Evolutionary conservation across 192 early-diverging fungal genomes (phyloP).

Genomic region (Linnemannia exigua): DNA sequence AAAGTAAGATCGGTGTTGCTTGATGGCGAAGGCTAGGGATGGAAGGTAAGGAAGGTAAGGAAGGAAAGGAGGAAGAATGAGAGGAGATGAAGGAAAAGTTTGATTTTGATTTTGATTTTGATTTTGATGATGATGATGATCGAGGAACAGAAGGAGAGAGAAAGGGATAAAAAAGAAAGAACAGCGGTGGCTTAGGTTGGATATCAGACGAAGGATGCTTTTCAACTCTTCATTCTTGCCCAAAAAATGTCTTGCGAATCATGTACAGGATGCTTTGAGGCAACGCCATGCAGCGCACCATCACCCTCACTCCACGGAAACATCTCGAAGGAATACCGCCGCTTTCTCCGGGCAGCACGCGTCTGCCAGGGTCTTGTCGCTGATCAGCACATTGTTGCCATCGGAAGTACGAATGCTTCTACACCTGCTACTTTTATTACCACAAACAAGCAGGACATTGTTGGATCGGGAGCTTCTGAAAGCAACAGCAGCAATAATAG

Average conservation of each 20-base stretch:
- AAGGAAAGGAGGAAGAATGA: not conserved
- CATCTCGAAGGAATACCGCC: slow-evolving; percentile 50
- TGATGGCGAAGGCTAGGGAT: too few relatives aligned
- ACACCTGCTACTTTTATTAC: too few relatives aligned
- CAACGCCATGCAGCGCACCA: slow-evolving; percentile 44
- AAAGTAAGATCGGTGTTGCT: too few relatives aligned
- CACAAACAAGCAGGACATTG: not conserved
- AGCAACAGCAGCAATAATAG: not conserved
- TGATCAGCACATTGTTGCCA: not conserved
- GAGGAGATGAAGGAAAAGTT: not conserved
- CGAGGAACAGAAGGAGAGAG: not conserved
- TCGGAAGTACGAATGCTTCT: too few relatives aligned
- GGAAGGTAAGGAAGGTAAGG: not conserved
- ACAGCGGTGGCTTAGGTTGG: not conserved
- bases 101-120: too few relatives aligned
- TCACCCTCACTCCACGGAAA: slow-evolving; percentile 37
- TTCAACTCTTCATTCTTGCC: not conserved
- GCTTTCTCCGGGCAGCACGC: slow-evolving; percentile 34
- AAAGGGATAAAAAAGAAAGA: not conserved
- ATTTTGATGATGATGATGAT: too few relatives aligned
- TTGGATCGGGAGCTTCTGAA: not conserved
- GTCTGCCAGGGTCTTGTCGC: slow-evolving; percentile 2
- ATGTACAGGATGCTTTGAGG: slow-evolving; percentile 52
- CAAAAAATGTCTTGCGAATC: slow-evolving; percentile 49
- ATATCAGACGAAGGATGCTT: too few relatives aligned